Percentiles rank a stretch among this genome's conserved stretches.
These are phyloP conservation scores for Artemisia argyi DNA, from an alignment of 129 eudicot species.

Conservation along the genomic window DNA sequence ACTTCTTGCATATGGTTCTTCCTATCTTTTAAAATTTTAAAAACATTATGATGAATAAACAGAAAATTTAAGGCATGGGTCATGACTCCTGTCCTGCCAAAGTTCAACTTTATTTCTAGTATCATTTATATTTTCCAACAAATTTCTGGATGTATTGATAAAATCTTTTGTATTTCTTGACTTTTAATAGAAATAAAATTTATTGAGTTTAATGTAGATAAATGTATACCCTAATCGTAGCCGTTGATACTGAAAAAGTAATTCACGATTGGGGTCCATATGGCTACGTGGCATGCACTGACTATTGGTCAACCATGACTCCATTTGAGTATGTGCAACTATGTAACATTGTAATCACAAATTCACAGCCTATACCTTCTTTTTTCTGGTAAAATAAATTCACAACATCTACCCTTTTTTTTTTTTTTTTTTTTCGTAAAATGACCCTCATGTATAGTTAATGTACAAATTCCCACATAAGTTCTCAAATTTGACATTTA, in stretches of 20 bases:
- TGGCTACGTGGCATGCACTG: conserved; percentile 52
- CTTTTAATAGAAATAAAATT: conserved; percentile 22
- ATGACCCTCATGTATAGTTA: neutral
- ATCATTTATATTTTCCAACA: conserved; percentile 17
- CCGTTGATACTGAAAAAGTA: conserved; percentile 36
- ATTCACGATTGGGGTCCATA: conserved; percentile 37
- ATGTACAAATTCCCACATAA: neutral
- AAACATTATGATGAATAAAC: neutral
- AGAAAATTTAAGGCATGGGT: conserved; percentile 2
- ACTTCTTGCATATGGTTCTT: neutral
- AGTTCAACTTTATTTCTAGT: conserved; percentile 1
- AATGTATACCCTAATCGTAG: conserved; percentile 15
- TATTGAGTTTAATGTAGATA: conserved; percentile 20
- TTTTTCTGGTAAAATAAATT: neutral
- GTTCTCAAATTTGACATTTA: neutral
- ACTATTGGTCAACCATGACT: conserved; percentile 26
- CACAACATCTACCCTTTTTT: neutral
- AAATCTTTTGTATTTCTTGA: conserved; percentile 23
- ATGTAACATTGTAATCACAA: conserved; percentile 12
- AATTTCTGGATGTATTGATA: conserved; percentile 11
- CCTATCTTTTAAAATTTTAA: neutral
- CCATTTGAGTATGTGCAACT: conserved; percentile 10
- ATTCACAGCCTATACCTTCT: neutral
- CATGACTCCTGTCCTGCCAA: conserved; percentile 36
- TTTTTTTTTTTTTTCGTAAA: neutral